Evolutionary conservation across 2,329 filamentous ascomycete genomes (phyloP).

Genomic region (Nothomitra cinnamomea): DNA sequence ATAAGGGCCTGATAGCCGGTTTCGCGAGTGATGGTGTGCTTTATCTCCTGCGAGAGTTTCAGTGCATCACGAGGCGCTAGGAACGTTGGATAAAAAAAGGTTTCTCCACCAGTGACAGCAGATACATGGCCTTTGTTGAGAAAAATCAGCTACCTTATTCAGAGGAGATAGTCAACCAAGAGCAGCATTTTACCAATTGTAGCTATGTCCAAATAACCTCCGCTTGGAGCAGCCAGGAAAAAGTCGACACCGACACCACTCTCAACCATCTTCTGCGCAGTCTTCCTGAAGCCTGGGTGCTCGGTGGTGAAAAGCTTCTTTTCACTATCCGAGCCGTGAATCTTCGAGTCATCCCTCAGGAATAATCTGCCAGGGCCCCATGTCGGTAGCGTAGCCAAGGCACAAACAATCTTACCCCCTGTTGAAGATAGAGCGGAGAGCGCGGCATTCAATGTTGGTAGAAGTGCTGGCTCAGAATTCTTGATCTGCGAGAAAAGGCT

Average conservation of each 20-base stretch:
- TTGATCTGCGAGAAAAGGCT: conserved; percentile 76
- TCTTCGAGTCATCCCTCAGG: conserved; percentile 74
- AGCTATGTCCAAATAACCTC: conserved; percentile 82
- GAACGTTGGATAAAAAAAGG: conserved; percentile 95
- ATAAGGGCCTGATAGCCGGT: conserved; percentile 92
- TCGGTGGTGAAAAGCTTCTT: conserved; percentile 87
- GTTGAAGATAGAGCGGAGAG: conserved; percentile 70
- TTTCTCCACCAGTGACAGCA: conserved; percentile 81
- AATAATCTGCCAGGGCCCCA: conserved; percentile 78
- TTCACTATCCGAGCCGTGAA: conserved; percentile 72
- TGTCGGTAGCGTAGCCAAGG: conserved; percentile 72
- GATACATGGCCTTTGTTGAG: conserved; percentile 52
- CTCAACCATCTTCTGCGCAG: conserved; percentile 74
- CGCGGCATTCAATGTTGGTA: conserved; percentile 71
- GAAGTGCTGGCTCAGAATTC: conserved; percentile 74
- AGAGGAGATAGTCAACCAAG: conserved; percentile 11
- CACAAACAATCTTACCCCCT: conserved; percentile 83
- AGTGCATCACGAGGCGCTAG: conserved; percentile 69
- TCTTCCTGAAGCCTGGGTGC: conserved; percentile 72
- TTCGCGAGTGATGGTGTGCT: conserved; percentile 71
- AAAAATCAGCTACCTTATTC: conserved; percentile 5
- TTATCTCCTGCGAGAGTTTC: conserved; percentile 71
- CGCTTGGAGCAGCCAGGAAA: conserved; percentile 81
- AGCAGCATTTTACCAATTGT: conserved; percentile 52
- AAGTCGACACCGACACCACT: conserved; percentile 80